Evolutionary conservation across 148 eudicot genomes (phyloP).

Genomic region (Silene latifolia): DNA sequence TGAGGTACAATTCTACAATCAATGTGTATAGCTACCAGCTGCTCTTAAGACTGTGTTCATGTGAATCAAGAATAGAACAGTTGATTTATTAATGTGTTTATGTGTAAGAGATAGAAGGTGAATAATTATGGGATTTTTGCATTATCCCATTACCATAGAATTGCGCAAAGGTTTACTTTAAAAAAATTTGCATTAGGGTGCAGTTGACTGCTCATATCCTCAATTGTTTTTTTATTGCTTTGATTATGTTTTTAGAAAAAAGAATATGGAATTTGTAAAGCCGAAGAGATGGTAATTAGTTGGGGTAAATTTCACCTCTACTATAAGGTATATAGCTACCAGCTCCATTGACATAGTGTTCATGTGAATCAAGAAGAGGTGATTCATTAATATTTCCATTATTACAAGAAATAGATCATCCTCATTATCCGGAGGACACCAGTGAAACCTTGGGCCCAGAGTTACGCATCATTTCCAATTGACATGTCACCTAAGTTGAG

Average conservation of each 20-base stretch:
- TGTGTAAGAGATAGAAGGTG: neutral
- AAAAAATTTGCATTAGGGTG: neutral
- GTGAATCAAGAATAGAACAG: slow-evolving; percentile 4
- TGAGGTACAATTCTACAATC: neutral
- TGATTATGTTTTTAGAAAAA: too few species aligned
- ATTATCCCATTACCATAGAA: neutral
- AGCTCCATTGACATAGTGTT: neutral
- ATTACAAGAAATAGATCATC: neutral
- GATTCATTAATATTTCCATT: neutral
- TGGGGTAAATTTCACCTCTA: neutral
- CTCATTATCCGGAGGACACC: neutral
- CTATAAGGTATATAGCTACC: neutral
- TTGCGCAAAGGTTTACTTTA: neutral
- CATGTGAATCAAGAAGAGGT: neutral
- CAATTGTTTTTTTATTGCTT: neutral
- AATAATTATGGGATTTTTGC: neutral
- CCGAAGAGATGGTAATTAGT: too few species aligned
- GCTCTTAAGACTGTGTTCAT: neutral
- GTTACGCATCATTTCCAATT: neutral
- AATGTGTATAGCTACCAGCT: neutral
- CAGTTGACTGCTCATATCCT: neutral
- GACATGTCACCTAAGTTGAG: neutral
- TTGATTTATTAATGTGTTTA: neutral
- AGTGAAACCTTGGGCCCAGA: neutral
- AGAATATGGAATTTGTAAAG: neutral